Evolutionary conservation across 495 filamentous ascomycete species (phyloP).

Genomic region (Tuber indicum): DNA sequence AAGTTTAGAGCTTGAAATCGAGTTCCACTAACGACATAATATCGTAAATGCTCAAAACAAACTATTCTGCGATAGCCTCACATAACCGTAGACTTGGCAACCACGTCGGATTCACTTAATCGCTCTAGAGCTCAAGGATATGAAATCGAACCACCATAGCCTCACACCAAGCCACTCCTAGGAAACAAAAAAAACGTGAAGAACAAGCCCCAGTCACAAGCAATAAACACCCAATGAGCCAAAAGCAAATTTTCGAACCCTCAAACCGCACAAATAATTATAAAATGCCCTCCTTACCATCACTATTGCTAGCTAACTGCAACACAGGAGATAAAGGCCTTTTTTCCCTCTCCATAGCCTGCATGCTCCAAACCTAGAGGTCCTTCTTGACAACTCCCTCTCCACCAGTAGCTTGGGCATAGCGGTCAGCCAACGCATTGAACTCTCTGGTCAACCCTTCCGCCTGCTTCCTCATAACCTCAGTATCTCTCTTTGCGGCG

Average conservation of each 20-base stretch:
- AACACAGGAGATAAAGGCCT: not conserved
- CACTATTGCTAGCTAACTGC: not conserved
- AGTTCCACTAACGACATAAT: not conserved
- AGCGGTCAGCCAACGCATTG: slow-evolving; percentile 71
- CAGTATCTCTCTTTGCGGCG: slow-evolving; percentile 65
- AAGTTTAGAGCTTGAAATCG: not conserved
- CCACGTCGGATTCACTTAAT: not conserved
- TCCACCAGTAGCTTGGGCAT: slow-evolving; percentile 43
- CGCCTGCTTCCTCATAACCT: slow-evolving; percentile 77
- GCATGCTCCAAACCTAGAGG: slow-evolving; percentile 31
- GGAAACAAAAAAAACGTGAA: not conserved
- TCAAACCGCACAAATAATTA: not conserved
- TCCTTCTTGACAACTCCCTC: slow-evolving; percentile 42
- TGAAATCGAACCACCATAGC: not conserved
- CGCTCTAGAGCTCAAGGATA: not conserved
- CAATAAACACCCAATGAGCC: not conserved
- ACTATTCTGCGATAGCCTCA: not conserved
- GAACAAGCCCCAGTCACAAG: not conserved
- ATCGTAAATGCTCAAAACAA: not conserved
- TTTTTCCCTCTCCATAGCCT: not conserved
- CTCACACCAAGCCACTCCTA: not conserved
- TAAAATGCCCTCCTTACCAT: not conserved
- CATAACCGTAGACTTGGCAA: not conserved
- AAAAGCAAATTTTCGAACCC: not conserved
- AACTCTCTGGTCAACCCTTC: slow-evolving; percentile 74